Conservation (phyloP, 2,329 filamentous ascomycete genomes). For the Escovopsis sp. region DNA sequence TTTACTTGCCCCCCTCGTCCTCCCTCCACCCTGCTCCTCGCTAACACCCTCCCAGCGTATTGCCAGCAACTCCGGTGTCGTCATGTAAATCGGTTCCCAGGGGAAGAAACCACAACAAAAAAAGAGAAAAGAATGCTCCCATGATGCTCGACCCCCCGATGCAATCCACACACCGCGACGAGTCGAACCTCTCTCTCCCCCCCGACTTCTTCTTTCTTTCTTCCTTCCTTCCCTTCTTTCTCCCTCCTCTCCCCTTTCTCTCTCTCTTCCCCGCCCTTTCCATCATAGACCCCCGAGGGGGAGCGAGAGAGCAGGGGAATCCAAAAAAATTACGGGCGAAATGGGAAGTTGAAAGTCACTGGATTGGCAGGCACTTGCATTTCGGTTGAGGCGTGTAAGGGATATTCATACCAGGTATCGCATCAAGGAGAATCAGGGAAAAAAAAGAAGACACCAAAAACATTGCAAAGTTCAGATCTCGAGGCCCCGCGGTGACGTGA, state of each 20-base stretch:
- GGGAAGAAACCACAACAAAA: conserved; percentile 14
- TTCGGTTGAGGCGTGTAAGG: conserved; percentile 39
- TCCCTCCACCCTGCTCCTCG: neutral
- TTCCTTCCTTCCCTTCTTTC: too few relatives aligned
- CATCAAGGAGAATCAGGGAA: conserved; percentile 27
- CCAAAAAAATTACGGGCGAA: conserved; percentile 1
- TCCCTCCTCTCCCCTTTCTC: neutral
- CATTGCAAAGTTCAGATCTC: too few relatives aligned
- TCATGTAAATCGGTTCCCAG: conserved; percentile 65
- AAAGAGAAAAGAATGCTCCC: too few relatives aligned
- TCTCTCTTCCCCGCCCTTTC: neutral
- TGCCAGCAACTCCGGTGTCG: conserved; percentile 98
- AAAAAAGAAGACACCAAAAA: neutral
- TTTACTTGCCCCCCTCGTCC: conserved; percentile 11
- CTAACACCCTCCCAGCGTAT: conserved; percentile 55
- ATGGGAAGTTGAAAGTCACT: conserved; percentile 20
- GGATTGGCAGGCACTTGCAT: conserved; percentile 35
- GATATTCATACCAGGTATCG: conserved; percentile 37
- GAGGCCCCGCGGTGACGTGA: too few relatives aligned
- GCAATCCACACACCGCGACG: conserved; percentile 21
- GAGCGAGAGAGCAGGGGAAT: conserved; percentile 2
- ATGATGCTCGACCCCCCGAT: conserved; percentile 14
- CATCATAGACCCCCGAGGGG: conserved; percentile 3
- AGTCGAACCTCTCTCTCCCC: conserved; percentile 5
- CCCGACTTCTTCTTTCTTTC: conserved; percentile 6